Evolutionary conservation across 164 flowering plant species (phyloP), one percentile per base, ranked within the genome.

Genomic region (Magnolia changhungtana): DNA sequence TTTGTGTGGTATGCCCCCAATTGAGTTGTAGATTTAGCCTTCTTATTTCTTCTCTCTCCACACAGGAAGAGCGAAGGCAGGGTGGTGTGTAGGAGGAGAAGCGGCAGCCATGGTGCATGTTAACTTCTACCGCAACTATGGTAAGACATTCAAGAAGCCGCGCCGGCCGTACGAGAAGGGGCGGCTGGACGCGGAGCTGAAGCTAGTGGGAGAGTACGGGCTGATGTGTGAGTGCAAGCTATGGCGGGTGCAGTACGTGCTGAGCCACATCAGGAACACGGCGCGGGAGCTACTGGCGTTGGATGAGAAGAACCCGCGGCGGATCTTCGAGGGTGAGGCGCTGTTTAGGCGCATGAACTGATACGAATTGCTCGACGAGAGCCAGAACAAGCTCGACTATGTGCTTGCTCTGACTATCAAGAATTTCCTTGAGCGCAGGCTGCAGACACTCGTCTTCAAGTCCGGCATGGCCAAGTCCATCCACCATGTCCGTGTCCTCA

Each of bases 361-460:
- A 74, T 87, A 84, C 72, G 92, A 89, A 5, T 88, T 89, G 50
- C 72, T 89, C 86, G 89, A 88, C 58, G 90, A 87, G 87, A 88
- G 84, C 78, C 90, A 87, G 83, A 88, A 88, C 83, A 88, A 90
- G 85, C 91, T 90, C 4, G 91, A 88, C 85, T 90, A 88, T 73
- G 93, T 90, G 20, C 67, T 90, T 80, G 91, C 93, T 55, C 49
- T 88, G 74, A 88, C 91, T 70, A 91, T 90, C 16, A 90, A 90
- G 87, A 90, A 88, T 74, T 89, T 87, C 69, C 88, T 87, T 3
- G 92, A 88, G 81, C 92, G 92, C 3, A 86, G 90, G 1, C 85
- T 89, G 5, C 92, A 89, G 79, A 89, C 92, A 0, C 85, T 85
- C 24, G 89, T 89, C 31, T 89, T 89, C 83, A 88, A 89, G 83